Evolutionary conservation across 1,139 yeast species (phyloP).

Genomic region (Taiozyma sp.): DNA sequence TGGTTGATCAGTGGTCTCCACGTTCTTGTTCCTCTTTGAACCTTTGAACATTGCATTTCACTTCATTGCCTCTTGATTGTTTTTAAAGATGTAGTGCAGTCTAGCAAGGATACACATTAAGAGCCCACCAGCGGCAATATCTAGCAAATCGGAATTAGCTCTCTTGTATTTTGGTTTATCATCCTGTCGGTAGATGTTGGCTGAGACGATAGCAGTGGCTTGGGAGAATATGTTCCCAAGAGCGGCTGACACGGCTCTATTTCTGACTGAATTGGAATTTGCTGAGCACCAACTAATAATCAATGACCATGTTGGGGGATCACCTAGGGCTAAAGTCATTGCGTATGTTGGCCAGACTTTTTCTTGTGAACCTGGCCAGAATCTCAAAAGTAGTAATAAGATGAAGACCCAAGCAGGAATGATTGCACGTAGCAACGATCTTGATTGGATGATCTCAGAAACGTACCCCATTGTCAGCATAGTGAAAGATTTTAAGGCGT

Average conservation of each 20-base stretch:
- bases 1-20: slow-evolving; percentile 44
- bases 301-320: slow-evolving; percentile 48
- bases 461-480: slow-evolving; percentile 36
- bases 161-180: slow-evolving; percentile 53
- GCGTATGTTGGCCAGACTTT: slow-evolving; percentile 51
- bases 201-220: slow-evolving; percentile 45
- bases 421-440: slow-evolving; percentile 32
- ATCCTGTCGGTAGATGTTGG: slow-evolving; percentile 47
- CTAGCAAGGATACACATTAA: slow-evolving; percentile 22
- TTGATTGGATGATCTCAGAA: slow-evolving; percentile 36
- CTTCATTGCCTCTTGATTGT: slow-evolving; percentile 35
- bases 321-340: slow-evolving; percentile 40
- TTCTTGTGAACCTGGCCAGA: slow-evolving; percentile 45
- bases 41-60: slow-evolving; percentile 48
- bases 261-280: slow-evolving; percentile 55
- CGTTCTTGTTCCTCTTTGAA: slow-evolving; percentile 40
- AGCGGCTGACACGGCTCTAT: slow-evolving; percentile 58
- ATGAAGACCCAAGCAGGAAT: slow-evolving; percentile 30
- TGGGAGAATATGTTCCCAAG: slow-evolving; percentile 49
- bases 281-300: slow-evolving; percentile 57
- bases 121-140: slow-evolving; percentile 8
- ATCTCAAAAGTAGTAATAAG: slow-evolving; percentile 36
- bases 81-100: slow-evolving; percentile 42
- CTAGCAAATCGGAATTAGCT: slow-evolving; percentile 43
- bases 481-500: slow-evolving; percentile 35